Conservation (phyloP, 2,329 filamentous ascomycete genomes). For the Ascochyta lentis region DNA sequence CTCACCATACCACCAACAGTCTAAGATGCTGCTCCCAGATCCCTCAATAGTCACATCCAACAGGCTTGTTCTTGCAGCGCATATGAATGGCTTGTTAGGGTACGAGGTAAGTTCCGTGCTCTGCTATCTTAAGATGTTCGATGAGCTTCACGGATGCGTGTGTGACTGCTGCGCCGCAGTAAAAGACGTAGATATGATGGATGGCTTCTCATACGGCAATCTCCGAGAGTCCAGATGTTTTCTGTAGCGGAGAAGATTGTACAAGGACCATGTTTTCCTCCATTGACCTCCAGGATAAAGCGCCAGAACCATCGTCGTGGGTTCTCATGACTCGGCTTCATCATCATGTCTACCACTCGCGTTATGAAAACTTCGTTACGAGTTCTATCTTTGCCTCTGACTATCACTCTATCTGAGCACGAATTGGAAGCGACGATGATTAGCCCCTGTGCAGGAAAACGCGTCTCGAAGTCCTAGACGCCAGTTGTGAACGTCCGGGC, state of each 20-base stretch:
- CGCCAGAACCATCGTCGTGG: slow-evolving; percentile 1
- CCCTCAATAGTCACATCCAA: neutral
- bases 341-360: neutral
- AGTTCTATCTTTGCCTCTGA: neutral
- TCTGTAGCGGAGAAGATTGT: neutral
- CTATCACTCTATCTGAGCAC: neutral
- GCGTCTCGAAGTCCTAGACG: neutral
- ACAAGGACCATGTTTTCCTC: neutral
- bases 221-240: neutral
- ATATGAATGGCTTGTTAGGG: neutral
- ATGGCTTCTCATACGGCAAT: neutral
- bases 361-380: neutral
- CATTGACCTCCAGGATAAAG: neutral
- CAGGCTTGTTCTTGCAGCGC: neutral
- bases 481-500: neutral
- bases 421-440: neutral
- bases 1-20: neutral
- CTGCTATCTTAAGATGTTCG: neutral
- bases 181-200: neutral
- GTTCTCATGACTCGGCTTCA: neutral
- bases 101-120: neutral
- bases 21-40: neutral
- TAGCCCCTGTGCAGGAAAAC: neutral
- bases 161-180: neutral
- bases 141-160: neutral